These are phyloP conservation scores for Juncus inflexus DNA, from an alignment of 176 grass and related monocot species.

Conservation along the genomic window DNA sequence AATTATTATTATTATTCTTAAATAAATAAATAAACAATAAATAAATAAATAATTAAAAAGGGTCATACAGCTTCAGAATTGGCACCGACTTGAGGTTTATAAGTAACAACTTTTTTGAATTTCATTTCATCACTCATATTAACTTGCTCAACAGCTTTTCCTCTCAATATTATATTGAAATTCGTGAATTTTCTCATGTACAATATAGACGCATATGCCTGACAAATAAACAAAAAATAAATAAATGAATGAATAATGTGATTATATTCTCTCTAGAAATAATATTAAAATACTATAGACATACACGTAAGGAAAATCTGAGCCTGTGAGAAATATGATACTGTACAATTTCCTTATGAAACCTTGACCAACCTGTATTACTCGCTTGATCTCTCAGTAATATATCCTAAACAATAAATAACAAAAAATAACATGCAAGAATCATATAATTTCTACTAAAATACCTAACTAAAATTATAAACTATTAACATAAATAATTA, in stretches of 20 bases:
- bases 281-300: slow-evolving; percentile 24
- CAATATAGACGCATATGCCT: slow-evolving; percentile 91
- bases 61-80: slow-evolving; percentile 60
- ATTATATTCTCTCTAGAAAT: slow-evolving; percentile 1
- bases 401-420: slow-evolving; percentile 67
- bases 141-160: slow-evolving; percentile 75
- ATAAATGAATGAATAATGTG: slow-evolving; percentile 1
- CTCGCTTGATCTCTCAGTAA: slow-evolving; percentile 89
- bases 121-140: slow-evolving; percentile 65
- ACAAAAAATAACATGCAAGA: background rate
- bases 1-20: too few relatives aligned
- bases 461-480: background rate
- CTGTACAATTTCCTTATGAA: slow-evolving; percentile 76
- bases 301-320: slow-evolving; percentile 82
- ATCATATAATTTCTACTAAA: background rate
- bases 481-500: background rate
- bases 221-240: slow-evolving; percentile 32
- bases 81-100: slow-evolving; percentile 74
- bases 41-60: background rate
- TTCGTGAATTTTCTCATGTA: slow-evolving; percentile 81
- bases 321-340: slow-evolving; percentile 80
- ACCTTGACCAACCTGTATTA: slow-evolving; percentile 41
- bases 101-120: slow-evolving; percentile 83
- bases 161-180: slow-evolving; percentile 86
- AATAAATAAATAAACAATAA: background rate